A percentile compares a stretch with the other conserved stretches of the same genome.
Conservation (phyloP, 1,139 yeast species). For the Protomyces inundatus region DNA sequence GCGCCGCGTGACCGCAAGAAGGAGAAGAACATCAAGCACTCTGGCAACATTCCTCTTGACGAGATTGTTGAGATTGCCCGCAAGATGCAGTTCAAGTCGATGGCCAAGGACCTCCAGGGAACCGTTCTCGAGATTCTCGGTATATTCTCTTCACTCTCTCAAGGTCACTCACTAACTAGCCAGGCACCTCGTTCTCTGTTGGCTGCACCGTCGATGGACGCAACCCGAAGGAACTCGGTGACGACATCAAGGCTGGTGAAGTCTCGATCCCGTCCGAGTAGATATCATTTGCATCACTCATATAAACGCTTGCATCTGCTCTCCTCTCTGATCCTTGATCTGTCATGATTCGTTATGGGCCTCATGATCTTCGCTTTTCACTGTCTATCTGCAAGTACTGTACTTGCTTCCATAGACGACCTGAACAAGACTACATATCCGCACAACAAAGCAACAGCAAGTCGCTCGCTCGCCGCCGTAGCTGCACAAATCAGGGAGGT, state of each 20-base stretch:
- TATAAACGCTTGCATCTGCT: no score
- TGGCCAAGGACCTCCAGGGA: constrained; percentile 95
- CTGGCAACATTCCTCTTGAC: constrained; percentile 96
- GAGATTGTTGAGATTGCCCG: constrained; percentile 97
- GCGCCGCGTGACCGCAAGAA: constrained; percentile 99
- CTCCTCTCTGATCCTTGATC: no score
- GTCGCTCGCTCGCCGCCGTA: no score
- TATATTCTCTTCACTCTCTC: constrained; percentile 53
- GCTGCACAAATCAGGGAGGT: constrained; percentile 1
- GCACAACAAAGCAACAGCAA: no score
- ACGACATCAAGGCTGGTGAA: constrained; percentile 28
- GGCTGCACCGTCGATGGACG: constrained; percentile 83
- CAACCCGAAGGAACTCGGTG: constrained; percentile 90
- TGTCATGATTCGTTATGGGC: no score
- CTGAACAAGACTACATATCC: no score
- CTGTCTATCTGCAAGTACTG: no score
- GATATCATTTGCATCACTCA: neutral
- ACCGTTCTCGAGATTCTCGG: constrained; percentile 98
- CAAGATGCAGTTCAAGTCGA: constrained; percentile 94
- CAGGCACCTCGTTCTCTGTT: constrained; percentile 29
- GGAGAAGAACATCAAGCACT: constrained; percentile 99
- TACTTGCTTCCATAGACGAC: no score
- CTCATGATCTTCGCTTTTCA: no score
- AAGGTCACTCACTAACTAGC: constrained; percentile 52
- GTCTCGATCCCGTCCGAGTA: constrained; percentile 24